Base-by-base conservation (phyloP, 106 monocot species). In the Dioscorea alata region DNA sequence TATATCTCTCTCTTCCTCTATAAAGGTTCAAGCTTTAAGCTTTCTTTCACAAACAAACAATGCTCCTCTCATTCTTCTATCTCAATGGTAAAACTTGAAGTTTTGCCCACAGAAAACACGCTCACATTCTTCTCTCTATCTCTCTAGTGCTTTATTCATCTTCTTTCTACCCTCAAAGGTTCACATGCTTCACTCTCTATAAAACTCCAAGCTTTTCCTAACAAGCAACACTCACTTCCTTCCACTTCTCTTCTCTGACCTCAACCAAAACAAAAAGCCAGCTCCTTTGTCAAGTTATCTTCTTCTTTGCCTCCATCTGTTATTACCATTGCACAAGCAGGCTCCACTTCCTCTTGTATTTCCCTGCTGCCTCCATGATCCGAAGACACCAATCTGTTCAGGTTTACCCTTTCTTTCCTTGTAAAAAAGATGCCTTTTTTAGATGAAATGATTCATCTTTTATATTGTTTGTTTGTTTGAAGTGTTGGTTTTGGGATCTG, bases 191-290 rank as follows among this genome's bases (percentile, higher is more conserved):
- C 51, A 61, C 50, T 50, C 4, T 49, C 48, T 25, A 50, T 49
- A 28, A 23, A 59, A 34, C 61, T 61, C 63, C 60, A 15, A 54
- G 53, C 48, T 60, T 33, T 49, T 63, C 20, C 70, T 23, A 33
- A 7, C 42, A 42, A 42, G 10, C 42, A 42, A 10, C 42, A 42
- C 5, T 42, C 58, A 4, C 1, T 23, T 31, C 16, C 22, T 4
- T 28, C 4, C 65, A 24, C 74, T 20, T 42, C 48, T 68, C 8
- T n/a, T 23, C 63, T 63, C 12, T 21, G 51, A 61, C 23, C 78
- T 75, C 78, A 84, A 81, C 84, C 78, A 81, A 71, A 73, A 81
- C 84, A 78, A 84, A 88, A 84, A 87, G 80, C 6, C 6, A 78
- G 75, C 63, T 76, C 25, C 74, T 59, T 77, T 42, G 65, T 77